These are phyloP conservation scores for Aegilops tauschii DNA, from an alignment of 176 grass and related monocot species.

Conservation along the genomic window DNA sequence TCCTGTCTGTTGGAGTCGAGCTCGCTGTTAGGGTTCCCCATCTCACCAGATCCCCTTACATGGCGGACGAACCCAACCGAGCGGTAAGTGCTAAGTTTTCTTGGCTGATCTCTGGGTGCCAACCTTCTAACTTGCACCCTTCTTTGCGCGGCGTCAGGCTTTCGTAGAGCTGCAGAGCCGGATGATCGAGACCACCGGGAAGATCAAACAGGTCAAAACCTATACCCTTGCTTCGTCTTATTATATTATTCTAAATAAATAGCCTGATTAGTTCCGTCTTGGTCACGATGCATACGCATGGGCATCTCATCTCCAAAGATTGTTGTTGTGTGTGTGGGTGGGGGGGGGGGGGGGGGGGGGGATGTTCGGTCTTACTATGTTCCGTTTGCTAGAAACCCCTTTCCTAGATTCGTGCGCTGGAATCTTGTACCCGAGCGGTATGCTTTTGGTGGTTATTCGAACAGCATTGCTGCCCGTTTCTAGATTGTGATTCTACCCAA, in stretches of 20 bases:
- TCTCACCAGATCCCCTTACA: constrained; percentile 1
- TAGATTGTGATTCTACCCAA: not conserved
- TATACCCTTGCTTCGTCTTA: not conserved
- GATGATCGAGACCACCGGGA: constrained; percentile 68
- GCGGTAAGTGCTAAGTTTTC: constrained; percentile 28
- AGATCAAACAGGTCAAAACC: constrained; percentile 72
- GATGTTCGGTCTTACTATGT: not conserved
- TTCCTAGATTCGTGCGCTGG: not conserved
- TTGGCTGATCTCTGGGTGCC: not conserved
- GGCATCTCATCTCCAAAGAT: not conserved
- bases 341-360: too few species aligned
- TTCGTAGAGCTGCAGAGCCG: constrained; percentile 84
- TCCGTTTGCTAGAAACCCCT: not conserved
- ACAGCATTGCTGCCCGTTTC: not conserved
- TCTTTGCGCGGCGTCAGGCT: constrained; percentile 39
- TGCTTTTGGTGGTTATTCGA: not conserved
- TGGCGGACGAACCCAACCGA: constrained; percentile 77
- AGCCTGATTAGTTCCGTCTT: not conserved
- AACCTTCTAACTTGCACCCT: not conserved
- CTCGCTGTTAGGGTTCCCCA: constrained; percentile 39
- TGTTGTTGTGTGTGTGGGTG: not conserved
- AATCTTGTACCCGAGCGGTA: not conserved
- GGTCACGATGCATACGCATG: not conserved
- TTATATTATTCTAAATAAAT: not conserved
- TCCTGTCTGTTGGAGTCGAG: constrained; percentile 7